Evolutionary conservation across 2,329 filamentous ascomycete genomes (phyloP), one percentile per base, ranked within the genome.

Genomic region (Pestalotiopsis sp.): DNA sequence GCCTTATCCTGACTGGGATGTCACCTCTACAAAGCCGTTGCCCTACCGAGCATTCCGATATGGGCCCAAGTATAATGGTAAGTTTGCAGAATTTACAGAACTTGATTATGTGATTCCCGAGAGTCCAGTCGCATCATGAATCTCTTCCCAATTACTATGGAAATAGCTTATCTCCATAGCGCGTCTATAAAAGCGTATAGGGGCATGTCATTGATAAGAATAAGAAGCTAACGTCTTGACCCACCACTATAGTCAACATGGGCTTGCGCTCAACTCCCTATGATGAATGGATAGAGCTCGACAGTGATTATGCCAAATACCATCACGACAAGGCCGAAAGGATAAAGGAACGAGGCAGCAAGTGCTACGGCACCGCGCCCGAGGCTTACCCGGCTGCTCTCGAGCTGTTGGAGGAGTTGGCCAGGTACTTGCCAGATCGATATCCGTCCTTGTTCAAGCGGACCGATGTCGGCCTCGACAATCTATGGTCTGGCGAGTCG

Each of bases 201-300:
- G 31, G 31, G 31, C 31, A 36, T 52, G 45, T 9, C 45, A 31
- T 36, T 36, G 17, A 52, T 52, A 11, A 52, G 6, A 52, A 9
- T 52, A 20, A 7, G 7, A n/a, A n/a, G n/a, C 45, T 52, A 52
- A 52, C 45, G 2, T 52, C 2, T 7, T 9, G 45, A 36, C 31
- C 31, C 31, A 36, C 31, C 17, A 20, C 17, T 52, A n/a, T 52
- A 52, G 86, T 93, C 69, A 94, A 90, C 1, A 92, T 95, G 90
- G 92, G 93, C 0, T 84, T 95, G 2, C 87, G 92, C n/a, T 87
- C 84, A 9, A 86, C 93, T 81, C 84, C 88, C 39, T 90, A 89
- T 80, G 87, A 91, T 66, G 90, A 94, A 68, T 95, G 93, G 93
- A 94, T 95, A 75, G 92, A 97, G 80, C 87, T 97, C 31, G 94